A percentile compares a stretch with the other conserved stretches of the same genome.
Conservation (phyloP, 306 rosid genomes). For the Rosa multiflora region DNA sequence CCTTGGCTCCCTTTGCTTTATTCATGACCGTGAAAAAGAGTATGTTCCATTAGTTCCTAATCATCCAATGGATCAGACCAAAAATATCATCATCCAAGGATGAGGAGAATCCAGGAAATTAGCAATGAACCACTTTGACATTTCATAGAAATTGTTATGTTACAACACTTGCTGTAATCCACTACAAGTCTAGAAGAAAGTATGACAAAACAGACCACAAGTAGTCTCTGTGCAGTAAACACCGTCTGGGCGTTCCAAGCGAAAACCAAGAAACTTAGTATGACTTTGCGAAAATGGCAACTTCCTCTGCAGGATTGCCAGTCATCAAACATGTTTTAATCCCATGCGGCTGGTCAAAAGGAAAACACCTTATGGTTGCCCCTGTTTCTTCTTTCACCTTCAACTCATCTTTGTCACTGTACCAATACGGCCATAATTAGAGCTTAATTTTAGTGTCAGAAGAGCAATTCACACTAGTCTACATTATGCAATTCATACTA, state of each 20-base stretch:
- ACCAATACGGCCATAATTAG: conserved; percentile 5
- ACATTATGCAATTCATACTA: background rate
- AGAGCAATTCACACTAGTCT: background rate
- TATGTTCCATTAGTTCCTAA: background rate
- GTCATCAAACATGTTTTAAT: conserved; percentile 79
- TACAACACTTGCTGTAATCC: background rate
- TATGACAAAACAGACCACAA: background rate
- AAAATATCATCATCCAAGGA: background rate
- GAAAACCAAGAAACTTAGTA: conserved; percentile 43
- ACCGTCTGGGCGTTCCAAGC: conserved; percentile 6
- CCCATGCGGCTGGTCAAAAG: conserved; percentile 81
- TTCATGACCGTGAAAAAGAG: background rate
- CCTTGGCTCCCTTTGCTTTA: background rate
- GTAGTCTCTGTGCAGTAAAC: conserved; percentile 1
- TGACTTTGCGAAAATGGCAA: conserved; percentile 91
- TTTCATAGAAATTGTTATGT: background rate
- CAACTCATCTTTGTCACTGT: conserved; percentile 74
- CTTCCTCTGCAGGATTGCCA: conserved; percentile 78
- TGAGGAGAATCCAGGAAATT: background rate
- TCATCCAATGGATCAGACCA: background rate
- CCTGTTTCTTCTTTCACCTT: conserved; percentile 97
- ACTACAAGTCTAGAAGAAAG: background rate
- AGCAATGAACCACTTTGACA: background rate
- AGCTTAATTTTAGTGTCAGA: conserved; percentile 28
- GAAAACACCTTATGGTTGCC: conserved; percentile 94